phyloP scores from a whole-genome alignment of 2,329 filamentous ascomycete species.

The Cladophialophora bantiana region DNA sequence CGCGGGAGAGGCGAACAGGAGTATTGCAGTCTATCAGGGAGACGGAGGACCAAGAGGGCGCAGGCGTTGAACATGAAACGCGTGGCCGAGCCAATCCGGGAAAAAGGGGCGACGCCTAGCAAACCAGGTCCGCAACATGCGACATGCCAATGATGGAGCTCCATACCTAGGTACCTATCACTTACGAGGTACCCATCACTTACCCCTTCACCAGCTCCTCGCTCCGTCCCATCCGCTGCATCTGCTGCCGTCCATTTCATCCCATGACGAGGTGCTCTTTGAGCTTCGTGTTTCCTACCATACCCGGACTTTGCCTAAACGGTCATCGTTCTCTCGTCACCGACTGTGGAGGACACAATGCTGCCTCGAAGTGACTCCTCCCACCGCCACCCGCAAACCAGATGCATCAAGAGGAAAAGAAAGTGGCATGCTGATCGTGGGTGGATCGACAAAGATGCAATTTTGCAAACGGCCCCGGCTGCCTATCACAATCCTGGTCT shows the following conservation, averaged over 20 bases:
- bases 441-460: conserved; percentile 14
- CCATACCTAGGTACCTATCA: neutral
- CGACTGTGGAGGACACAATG: neutral
- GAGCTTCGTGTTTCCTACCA: conserved; percentile 8
- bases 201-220: neutral
- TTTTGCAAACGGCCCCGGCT: neutral
- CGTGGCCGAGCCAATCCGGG: conserved; percentile 13
- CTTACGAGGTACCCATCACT: too few species aligned
- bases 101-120: conserved; percentile 29
- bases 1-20: conserved; percentile 14
- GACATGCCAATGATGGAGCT: conserved; percentile 20
- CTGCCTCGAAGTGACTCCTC: neutral
- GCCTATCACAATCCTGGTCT: neutral
- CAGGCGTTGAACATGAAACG: conserved; percentile 28
- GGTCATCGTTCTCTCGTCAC: neutral
- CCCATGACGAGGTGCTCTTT: conserved; percentile 1
- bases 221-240: neutral
- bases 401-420: neutral
- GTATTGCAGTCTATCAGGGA: conserved; percentile 7
- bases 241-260: neutral
- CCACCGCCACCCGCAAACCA: neutral
- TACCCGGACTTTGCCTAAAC: neutral
- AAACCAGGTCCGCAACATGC: too few species aligned
- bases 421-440: neutral
- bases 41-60: neutral